phyloP scores from a whole-genome alignment of 129 eudicot species.

The Flaveria linearis region DNA sequence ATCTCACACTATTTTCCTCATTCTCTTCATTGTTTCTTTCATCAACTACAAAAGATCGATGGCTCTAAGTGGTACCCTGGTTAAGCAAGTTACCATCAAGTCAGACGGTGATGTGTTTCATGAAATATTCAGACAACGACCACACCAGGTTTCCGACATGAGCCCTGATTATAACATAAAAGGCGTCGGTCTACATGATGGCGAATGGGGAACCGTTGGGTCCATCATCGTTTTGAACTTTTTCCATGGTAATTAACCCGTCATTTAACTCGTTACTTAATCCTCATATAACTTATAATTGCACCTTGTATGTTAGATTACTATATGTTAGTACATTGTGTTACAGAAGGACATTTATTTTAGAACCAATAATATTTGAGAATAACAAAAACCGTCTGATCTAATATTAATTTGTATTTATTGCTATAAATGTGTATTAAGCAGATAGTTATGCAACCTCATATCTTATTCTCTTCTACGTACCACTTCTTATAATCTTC shows the following conservation, averaged over 20 bases:
- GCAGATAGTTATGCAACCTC: no score
- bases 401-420: no score
- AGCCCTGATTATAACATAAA: conserved; percentile 32
- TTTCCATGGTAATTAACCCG: conserved; percentile 22
- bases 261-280: not conserved
- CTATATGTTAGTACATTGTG: no score
- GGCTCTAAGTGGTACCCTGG: conserved; percentile 16
- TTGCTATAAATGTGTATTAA: no score
- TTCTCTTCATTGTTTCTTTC: not conserved
- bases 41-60: not conserved
- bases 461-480: no score
- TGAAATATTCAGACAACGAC: conserved; percentile 40
- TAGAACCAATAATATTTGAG: no score
- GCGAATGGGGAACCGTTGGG: conserved; percentile 48
- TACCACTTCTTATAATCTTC: no score
- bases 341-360: no score
- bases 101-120: conserved; percentile 44
- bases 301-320: not conserved
- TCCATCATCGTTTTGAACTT: conserved; percentile 15
- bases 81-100: conserved; percentile 40
- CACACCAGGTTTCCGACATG: conserved; percentile 43
- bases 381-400: no score
- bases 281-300: not conserved
- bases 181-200: conserved; percentile 39
- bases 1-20: not conserved